Evolutionary conservation across 2,329 filamentous ascomycete genomes (phyloP), one percentile per base, ranked within the genome.

Genomic region (Colletotrichum sp.): DNA sequence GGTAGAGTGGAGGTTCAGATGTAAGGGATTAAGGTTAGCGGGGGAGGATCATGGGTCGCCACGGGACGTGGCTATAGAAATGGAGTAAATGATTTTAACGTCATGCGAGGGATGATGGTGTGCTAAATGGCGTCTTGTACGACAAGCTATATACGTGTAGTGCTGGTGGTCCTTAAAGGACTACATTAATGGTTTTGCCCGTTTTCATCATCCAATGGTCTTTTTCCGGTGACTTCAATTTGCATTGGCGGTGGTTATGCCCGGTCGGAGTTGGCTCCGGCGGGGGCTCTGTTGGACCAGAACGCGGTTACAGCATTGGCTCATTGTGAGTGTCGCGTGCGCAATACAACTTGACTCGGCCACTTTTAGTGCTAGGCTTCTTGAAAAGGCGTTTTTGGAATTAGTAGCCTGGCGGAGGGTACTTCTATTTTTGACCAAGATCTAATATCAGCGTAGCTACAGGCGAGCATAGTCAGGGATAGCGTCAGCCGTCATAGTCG

Each of bases 1-100:
- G 95, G 95, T 81, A 93, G 96, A 89, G 96, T 98, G 77, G 96
- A 98, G 90, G 96, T 98, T 81, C 92, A 93, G 85, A 90, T 97
- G 85, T 95, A 89, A 85, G 79, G 78, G 71, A 77, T 63, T 63
- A 75, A 68, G 71, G 76, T 74, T 74, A 80, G 69, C 72, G 48
- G 72, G 68, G 68, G 65, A 71, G 72, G 64, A 72, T 76, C 66
- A 74, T 57, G 74, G 74, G 28, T 76, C 28, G 74, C 70, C 74
- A 76, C 74, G 34, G 74, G 74, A 76, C 52, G 74, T 76, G 74
- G 74, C 70, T 69, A 76, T 76, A 76, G 70, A 76, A 69, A 69
- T 76, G 74, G 74, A 76, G 74, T 76, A 59, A 69, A 76, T 76
- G 74, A 76, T 74, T 76, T 76, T 76, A 76, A 74, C 74, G 74